phyloP scores from a whole-genome alignment of 1,284 basidiomycete genomes.

The Cutaneotrichosporon arboriforme region DNA sequence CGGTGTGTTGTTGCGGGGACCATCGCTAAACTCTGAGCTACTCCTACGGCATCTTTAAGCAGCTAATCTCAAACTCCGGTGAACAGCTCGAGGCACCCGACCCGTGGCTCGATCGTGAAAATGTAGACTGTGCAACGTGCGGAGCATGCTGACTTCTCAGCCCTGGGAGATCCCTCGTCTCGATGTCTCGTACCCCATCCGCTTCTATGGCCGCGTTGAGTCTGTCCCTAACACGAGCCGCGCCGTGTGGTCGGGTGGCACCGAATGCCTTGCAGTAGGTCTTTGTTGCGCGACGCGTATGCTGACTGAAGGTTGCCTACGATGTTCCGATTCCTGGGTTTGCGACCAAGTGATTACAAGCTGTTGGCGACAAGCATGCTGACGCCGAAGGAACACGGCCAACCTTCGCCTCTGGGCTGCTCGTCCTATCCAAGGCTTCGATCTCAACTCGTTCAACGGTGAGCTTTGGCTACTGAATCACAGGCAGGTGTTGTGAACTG shows the following conservation, averaged over 20 bases:
- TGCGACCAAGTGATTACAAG: slow-evolving; percentile 34
- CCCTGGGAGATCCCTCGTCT: slow-evolving; percentile 76
- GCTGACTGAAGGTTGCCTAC: slow-evolving; percentile 57
- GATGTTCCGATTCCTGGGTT: slow-evolving; percentile 79
- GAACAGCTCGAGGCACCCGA: slow-evolving; percentile 86
- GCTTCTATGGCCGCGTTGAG: slow-evolving; percentile 79
- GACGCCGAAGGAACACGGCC: slow-evolving; percentile 42
- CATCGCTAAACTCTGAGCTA: slow-evolving; percentile 47
- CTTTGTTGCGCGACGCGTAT: too few relatives aligned
- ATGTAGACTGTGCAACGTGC: slow-evolving; percentile 48
- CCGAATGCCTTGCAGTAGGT: slow-evolving; percentile 77
- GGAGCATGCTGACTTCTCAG: slow-evolving; percentile 17
- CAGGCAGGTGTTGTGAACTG: too few relatives aligned
- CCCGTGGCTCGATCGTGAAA: slow-evolving; percentile 82
- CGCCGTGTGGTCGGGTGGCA: slow-evolving; percentile 77
- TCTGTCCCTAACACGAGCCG: slow-evolving; percentile 58
- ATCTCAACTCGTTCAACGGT: slow-evolving; percentile 87
- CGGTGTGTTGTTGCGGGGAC: slow-evolving; percentile 44
- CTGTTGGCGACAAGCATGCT: too few relatives aligned
- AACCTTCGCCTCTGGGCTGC: slow-evolving; percentile 56
- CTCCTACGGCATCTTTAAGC: slow-evolving; percentile 92
- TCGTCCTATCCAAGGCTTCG: slow-evolving; percentile 84
- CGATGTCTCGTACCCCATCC: slow-evolving; percentile 64
- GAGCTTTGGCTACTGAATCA: slow-evolving; percentile 14
- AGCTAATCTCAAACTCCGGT: slow-evolving; percentile 66